Evolutionary conservation across 371 early-diverging fungal species (phyloP), one percentile per base, ranked within the genome.

Genomic region (Thermomucor indicae-seudaticae): DNA sequence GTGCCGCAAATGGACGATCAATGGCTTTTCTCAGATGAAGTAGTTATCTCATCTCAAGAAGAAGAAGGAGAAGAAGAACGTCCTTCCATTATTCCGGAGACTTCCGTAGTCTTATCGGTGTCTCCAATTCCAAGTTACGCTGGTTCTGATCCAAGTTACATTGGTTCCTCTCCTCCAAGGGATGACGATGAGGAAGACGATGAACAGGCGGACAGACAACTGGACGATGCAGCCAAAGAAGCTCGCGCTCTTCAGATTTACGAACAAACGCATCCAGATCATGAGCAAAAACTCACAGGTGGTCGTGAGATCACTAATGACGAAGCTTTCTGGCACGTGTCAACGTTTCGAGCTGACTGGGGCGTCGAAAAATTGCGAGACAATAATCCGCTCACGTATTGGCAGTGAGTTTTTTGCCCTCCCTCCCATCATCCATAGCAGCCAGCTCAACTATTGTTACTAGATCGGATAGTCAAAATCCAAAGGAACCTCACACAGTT

Each of bases 301-400:
- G 72, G 67, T 29, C 72, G 78, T 17, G 86, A 87, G 39, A 78
- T 88, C 32, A 77, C 78, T 0, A 62, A 67, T 5, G 47, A 63
- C 30, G 70, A 71, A 37, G 85, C 82, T 0, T 61, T 60, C 1
- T 89, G 91, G 89, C 67, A 82, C 5, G 81, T 89, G 4, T 91
- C 92, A 10, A 76, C 90, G 1, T 79, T 66, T 60, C 88, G 90
- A 50, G 67, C 71, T 4, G 83, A 80, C 30, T 84, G 78, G 62
- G 90, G 89, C 0, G 72, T 85, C 4, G 68, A 78, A 6, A 66
- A 83, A 29, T 70, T 94, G 17, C 73, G 79, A 20, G 90, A 92
- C 65, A 74, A 75, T 32, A 75, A 76, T 50, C 60, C 80, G 14
- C 81, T 84, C 34, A 89, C 90, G 0, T 94, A 81, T 59, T 94